A percentile compares a stretch with the other conserved stretches of the same genome.
Evolutionary conservation across 2,329 filamentous ascomycete genomes (phyloP).

Genomic region (Stromatinia cepivora): DNA sequence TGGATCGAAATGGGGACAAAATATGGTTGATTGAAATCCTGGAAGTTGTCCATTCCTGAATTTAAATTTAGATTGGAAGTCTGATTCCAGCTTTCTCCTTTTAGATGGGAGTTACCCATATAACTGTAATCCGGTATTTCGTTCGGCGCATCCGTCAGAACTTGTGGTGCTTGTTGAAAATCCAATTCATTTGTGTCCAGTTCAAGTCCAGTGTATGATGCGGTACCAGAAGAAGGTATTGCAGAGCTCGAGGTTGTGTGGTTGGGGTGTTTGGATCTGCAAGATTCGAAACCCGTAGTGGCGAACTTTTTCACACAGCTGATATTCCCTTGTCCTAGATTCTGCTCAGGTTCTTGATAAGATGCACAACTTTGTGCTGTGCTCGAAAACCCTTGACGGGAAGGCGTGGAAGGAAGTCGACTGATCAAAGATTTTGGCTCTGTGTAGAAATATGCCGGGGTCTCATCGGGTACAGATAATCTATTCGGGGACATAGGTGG

Average conservation of each 20-base stretch:
- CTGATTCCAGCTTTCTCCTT: neutral
- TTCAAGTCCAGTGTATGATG: neutral
- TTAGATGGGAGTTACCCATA: neutral
- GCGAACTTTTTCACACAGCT: neutral
- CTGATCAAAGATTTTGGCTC: neutral
- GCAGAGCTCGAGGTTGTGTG: neutral
- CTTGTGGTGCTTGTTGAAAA: neutral
- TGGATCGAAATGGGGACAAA: neutral
- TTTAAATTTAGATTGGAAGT: too few species aligned
- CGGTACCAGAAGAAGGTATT: neutral
- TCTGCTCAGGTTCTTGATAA: neutral
- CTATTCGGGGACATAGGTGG: neutral
- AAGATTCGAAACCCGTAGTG: neutral
- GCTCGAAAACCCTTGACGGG: neutral
- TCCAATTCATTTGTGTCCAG: neutral
- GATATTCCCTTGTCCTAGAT: neutral
- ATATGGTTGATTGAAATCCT: neutral
- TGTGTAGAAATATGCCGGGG: neutral
- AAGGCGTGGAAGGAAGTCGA: neutral
- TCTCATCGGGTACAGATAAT: slow-evolving; percentile 1
- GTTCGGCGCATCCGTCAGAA: neutral
- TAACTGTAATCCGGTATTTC: neutral
- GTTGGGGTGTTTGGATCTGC: neutral
- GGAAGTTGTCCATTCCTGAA: neutral
- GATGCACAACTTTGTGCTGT: neutral